Evolutionary conservation across 805 yeast genomes (phyloP).

Genomic region (Starmerella kuoi): DNA sequence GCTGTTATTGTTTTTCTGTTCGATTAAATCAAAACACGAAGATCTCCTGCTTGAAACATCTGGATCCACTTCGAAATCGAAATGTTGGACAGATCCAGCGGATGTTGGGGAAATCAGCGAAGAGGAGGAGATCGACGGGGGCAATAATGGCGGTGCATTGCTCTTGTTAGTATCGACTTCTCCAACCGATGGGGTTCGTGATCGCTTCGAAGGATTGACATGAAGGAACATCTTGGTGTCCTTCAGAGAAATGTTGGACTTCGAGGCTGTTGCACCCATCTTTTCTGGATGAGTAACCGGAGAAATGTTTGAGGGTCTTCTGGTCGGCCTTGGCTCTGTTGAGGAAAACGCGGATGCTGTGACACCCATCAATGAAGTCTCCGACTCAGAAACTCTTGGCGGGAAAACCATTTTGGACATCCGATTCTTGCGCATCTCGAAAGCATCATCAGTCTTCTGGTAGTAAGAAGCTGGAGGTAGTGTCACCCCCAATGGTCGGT

Average conservation of each 20-base stretch:
- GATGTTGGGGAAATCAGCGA: slow-evolving; percentile 3
- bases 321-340: not conserved
- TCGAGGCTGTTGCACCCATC: not conserved
- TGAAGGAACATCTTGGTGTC: not conserved
- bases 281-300: not conserved
- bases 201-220: not conserved
- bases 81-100: not conserved
- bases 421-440: not conserved
- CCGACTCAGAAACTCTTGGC: not conserved
- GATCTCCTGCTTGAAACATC: slow-evolving; percentile 13
- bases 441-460: not conserved
- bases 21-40: slow-evolving; percentile 15
- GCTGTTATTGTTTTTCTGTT: slow-evolving; percentile 8
- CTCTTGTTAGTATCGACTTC: not conserved
- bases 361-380: not conserved
- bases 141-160: not conserved
- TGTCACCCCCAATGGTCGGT: slow-evolving; percentile 19
- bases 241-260: not conserved
- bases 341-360: not conserved
- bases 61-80: slow-evolving; percentile 13
- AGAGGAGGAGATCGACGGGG: slow-evolving; percentile 8
- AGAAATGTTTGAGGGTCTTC: not conserved
- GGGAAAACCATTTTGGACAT: not conserved
- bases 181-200: not conserved
- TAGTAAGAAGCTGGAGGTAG: slow-evolving; percentile 15